phyloP scores from a whole-genome alignment of 805 yeast species.

The Lipomyces oligophaga region DNA sequence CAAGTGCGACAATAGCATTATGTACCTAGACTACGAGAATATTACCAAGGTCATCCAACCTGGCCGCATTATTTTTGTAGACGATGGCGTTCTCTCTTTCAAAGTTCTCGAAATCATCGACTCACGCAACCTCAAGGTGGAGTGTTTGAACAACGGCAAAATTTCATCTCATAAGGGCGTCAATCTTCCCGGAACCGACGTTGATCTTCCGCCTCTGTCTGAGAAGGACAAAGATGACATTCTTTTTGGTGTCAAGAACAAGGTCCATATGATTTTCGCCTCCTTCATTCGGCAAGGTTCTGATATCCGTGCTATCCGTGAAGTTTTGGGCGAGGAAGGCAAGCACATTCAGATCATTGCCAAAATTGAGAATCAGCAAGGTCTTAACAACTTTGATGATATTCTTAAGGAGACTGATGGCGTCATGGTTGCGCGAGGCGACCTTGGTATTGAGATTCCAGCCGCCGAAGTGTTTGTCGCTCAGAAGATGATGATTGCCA shows the following conservation, averaged over 20 bases:
- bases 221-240: slow-evolving; percentile 95
- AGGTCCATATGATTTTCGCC: slow-evolving; percentile 97
- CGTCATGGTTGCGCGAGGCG: slow-evolving; percentile 99
- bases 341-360: slow-evolving; percentile 92
- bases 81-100: slow-evolving; percentile 96
- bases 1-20: slow-evolving; percentile 69
- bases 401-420: slow-evolving; percentile 94
- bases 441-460: slow-evolving; percentile 98
- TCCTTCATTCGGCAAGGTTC: slow-evolving; percentile 94
- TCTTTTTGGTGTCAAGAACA: slow-evolving; percentile 92
- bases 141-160: slow-evolving; percentile 89
- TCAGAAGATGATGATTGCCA: slow-evolving; percentile 98
- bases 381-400: slow-evolving; percentile 98
- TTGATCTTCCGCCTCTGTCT: slow-evolving; percentile 94
- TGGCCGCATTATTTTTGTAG: slow-evolving; percentile 91
- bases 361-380: slow-evolving; percentile 99
- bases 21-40: slow-evolving; percentile 93
- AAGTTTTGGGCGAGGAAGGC: slow-evolving; percentile 95
- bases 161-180: slow-evolving; percentile 98
- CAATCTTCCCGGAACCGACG: slow-evolving; percentile 97
- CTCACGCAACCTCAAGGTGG: slow-evolving; percentile 75
- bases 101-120: slow-evolving; percentile 83
- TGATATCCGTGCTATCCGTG: slow-evolving; percentile 85
- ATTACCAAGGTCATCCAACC: slow-evolving; percentile 86
- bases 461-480: slow-evolving; percentile 98